Conservation (phyloP, 192 early-diverging fungal genomes). For the Entrophospora sp. region DNA sequence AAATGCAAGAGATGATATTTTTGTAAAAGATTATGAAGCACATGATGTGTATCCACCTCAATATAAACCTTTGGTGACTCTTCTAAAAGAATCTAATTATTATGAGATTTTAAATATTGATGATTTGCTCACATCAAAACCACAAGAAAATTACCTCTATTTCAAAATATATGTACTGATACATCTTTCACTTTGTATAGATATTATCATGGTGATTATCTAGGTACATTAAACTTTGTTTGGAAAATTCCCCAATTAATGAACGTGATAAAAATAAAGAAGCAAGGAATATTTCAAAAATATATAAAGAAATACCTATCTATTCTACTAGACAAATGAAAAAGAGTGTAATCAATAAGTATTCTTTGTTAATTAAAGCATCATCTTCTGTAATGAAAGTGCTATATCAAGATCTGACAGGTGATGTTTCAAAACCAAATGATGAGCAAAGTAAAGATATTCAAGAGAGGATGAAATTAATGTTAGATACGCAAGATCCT, state of each 20-base stretch:
- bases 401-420: no score
- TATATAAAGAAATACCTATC: background rate
- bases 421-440: no score
- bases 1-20: no score
- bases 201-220: background rate
- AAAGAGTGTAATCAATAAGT: background rate
- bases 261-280: background rate
- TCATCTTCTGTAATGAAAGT: no score
- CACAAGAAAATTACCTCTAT: background rate
- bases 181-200: background rate
- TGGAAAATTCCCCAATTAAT: background rate
- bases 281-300: background rate
- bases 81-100: background rate
- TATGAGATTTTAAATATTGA: background rate
- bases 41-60: background rate
- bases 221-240: background rate
- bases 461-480: no score
- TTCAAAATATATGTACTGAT: background rate
- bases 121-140: background rate
- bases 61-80: background rate
- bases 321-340: background rate
- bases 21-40: background rate
- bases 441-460: no score
- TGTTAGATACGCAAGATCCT: no score
- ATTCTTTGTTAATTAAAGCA: no score